A percentile compares a stretch with the other conserved stretches of the same genome.
phyloP scores from a whole-genome alignment of 140 eudicot genomes.

The Stevia rebaudiana region DNA sequence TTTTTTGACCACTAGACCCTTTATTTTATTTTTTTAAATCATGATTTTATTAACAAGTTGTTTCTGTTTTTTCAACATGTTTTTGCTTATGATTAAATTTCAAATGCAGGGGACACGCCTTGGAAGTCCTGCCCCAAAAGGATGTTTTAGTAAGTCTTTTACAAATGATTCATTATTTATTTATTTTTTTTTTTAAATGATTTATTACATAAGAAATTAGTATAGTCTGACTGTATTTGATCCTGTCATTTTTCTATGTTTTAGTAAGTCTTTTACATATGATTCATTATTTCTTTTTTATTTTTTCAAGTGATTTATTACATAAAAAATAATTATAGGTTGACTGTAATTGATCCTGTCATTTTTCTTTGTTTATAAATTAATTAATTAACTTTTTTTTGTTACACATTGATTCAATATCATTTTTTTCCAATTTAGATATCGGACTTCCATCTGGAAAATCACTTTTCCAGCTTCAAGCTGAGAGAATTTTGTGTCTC shows the following conservation, averaged over 20 bases:
- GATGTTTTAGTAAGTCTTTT: slow-evolving; percentile 85
- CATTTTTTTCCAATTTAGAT: slow-evolving; percentile 42
- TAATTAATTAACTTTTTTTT: neutral
- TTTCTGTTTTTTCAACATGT: neutral
- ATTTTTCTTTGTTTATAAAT: neutral
- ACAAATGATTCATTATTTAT: neutral
- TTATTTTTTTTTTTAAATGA: neutral
- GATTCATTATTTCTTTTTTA: neutral
- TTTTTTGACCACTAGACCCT: slow-evolving; percentile 1
- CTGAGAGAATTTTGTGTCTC: slow-evolving; percentile 79
- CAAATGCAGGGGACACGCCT: slow-evolving; percentile 93
- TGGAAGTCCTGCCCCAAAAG: slow-evolving; percentile 97
- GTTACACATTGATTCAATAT: neutral
- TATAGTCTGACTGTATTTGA: neutral
- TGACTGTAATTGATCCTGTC: neutral
- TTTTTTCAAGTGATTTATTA: neutral
- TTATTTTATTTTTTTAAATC: slow-evolving; percentile 10
- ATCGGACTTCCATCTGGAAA: slow-evolving; percentile 99
- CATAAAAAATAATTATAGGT: neutral
- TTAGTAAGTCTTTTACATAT: slow-evolving; percentile 51
- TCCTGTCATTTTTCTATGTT: neutral
- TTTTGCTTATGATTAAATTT: slow-evolving; percentile 11
- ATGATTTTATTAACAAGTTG: slow-evolving; percentile 8
- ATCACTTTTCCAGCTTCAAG: slow-evolving; percentile 96
- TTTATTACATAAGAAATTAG: neutral